These are phyloP conservation scores for Chrysoporthe puriensis DNA, from an alignment of 2,329 filamentous ascomycete genomes.

Conservation along the genomic window DNA sequence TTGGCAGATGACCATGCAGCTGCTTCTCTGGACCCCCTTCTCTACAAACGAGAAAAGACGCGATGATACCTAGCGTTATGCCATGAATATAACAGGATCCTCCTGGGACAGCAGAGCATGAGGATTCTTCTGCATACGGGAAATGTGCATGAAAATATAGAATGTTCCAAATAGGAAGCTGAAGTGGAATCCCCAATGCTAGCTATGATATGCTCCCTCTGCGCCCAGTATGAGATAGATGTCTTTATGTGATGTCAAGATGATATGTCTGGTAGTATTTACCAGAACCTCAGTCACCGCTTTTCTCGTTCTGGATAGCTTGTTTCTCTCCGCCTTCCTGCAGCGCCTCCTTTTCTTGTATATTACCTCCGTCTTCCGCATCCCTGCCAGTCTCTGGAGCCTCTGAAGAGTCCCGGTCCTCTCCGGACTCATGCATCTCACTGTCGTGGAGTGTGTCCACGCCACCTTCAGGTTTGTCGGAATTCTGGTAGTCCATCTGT, in stretches of 20 bases:
- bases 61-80: too few relatives aligned
- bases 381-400: background rate
- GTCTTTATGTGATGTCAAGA: background rate
- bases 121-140: background rate
- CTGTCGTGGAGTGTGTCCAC: background rate
- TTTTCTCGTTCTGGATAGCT: background rate
- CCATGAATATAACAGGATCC: background rate
- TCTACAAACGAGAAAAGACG: too few relatives aligned
- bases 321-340: background rate
- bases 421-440: too few relatives aligned
- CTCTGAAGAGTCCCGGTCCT: background rate
- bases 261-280: background rate
- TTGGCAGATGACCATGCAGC: too few relatives aligned
- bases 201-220: background rate
- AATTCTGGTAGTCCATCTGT: slow-evolving; percentile 18
- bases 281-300: background rate
- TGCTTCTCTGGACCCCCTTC: too few relatives aligned
- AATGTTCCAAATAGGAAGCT: background rate
- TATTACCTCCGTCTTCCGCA: background rate
- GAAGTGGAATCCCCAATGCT: background rate
- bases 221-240: background rate
- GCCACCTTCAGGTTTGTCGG: background rate
- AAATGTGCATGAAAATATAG: background rate
- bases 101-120: background rate
- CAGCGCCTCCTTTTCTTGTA: background rate